Evolutionary conservation across 2,329 filamentous ascomycete genomes (phyloP).

Genomic region (Myriosclerotinia scirpicola): DNA sequence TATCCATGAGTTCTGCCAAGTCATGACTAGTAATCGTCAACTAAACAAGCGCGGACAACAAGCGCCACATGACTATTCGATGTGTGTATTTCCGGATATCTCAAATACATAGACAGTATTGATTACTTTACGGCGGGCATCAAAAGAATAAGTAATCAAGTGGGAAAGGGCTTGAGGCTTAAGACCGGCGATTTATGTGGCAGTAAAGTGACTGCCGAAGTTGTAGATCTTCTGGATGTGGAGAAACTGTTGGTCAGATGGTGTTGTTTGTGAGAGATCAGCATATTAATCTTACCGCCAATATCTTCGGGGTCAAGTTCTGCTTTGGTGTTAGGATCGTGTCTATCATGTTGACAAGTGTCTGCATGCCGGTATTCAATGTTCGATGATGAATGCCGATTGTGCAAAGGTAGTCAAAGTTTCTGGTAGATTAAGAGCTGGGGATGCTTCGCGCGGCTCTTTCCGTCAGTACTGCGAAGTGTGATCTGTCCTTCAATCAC

Average conservation of each 20-base stretch:
- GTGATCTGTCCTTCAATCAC: background rate
- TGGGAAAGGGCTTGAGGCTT: background rate
- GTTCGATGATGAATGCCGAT: background rate
- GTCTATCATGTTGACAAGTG: background rate
- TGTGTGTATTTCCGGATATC: constrained; percentile 3
- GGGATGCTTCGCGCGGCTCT: background rate
- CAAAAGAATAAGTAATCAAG: background rate
- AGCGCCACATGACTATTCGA: background rate
- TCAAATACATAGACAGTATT: background rate
- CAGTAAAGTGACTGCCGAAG: background rate
- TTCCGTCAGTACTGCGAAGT: background rate
- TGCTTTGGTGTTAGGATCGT: background rate
- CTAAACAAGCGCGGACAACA: background rate
- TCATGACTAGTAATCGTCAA: background rate
- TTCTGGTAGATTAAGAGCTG: background rate
- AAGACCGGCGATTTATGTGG: background rate
- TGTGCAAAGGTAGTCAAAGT: background rate
- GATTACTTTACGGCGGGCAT: background rate
- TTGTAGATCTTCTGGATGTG: constrained; percentile 2
- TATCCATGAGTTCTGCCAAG: background rate
- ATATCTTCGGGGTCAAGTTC: background rate
- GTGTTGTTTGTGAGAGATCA: background rate
- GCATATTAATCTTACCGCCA: background rate
- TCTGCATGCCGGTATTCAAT: no score
- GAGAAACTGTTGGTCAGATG: background rate